Evolutionary conservation across 1,284 basidiomycete genomes (phyloP).

Genomic region (Xerocomus tenax): DNA sequence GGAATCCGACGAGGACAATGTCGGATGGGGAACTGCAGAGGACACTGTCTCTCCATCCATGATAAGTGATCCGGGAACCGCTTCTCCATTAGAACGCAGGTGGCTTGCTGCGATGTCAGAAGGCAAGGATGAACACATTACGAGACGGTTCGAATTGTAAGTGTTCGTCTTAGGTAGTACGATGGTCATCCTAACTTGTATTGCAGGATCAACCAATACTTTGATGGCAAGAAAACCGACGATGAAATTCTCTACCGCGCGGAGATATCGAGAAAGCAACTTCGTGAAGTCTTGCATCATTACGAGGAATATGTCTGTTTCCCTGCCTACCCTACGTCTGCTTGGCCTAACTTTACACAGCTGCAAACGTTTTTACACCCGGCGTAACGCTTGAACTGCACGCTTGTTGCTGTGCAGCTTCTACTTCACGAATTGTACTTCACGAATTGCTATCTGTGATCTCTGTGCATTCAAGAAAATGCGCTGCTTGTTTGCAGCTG

Average conservation of each 20-base stretch:
- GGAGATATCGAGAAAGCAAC: constrained; percentile 65
- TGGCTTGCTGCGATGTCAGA: constrained; percentile 82
- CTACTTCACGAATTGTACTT: neutral
- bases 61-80: constrained; percentile 75
- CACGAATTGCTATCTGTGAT: constrained; percentile 22
- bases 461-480: constrained; percentile 49
- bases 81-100: constrained; percentile 63
- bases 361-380: constrained; percentile 26
- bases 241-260: constrained; percentile 73
- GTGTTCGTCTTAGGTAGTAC: constrained; percentile 23
- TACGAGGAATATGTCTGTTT: constrained; percentile 67
- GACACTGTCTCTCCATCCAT: constrained; percentile 55
- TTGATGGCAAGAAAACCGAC: constrained; percentile 72
- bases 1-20: constrained; percentile 33
- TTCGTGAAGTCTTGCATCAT: constrained; percentile 69
- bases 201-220: constrained; percentile 68
- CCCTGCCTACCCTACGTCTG: neutral
- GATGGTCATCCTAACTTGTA: constrained; percentile 8
- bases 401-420: neutral
- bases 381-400: constrained; percentile 4
- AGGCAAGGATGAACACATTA: constrained; percentile 58
- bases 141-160: constrained; percentile 60
- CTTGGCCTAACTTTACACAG: constrained; percentile 12
- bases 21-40: constrained; percentile 45
- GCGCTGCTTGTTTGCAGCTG: neutral